Evolutionary conservation across 2,329 filamentous ascomycete genomes (phyloP).

Genomic region (Tolypocladium pustulatum): DNA sequence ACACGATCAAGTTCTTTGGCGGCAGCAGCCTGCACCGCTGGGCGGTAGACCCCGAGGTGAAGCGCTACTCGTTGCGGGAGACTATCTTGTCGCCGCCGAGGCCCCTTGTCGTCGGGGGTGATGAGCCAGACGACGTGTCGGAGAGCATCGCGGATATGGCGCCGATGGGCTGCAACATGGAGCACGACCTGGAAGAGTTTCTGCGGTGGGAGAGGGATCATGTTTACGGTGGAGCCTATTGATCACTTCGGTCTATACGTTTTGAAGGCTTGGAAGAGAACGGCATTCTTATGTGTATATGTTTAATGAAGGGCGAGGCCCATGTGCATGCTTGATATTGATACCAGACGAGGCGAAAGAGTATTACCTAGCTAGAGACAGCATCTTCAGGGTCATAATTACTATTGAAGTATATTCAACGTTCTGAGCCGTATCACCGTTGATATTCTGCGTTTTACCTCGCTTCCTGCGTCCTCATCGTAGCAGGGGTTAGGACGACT

Average conservation of each 20-base stretch:
- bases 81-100: constrained; percentile 21
- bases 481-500: too few relatives aligned
- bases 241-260: neutral
- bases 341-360: neutral
- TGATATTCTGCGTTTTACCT: too few relatives aligned
- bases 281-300: neutral
- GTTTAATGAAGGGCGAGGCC: neutral
- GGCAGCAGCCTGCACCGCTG: constrained; percentile 3
- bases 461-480: too few relatives aligned
- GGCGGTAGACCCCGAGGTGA: neutral
- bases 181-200: constrained; percentile 48
- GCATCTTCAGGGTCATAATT: neutral
- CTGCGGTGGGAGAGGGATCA: constrained; percentile 46
- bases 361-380: neutral
- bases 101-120: constrained; percentile 30
- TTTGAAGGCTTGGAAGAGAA: neutral
- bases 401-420: neutral
- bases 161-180: constrained; percentile 51
- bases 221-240: constrained; percentile 24
- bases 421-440: too few relatives aligned
- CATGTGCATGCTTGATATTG: neutral
- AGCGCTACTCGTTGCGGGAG: neutral
- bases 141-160: constrained; percentile 25
- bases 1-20: constrained; percentile 22
- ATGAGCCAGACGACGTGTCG: constrained; percentile 11